Evolutionary conservation across 2,329 filamentous ascomycete genomes (phyloP), one percentile per base, ranked within the genome.

Genomic region (Hypoxylon sp.): DNA sequence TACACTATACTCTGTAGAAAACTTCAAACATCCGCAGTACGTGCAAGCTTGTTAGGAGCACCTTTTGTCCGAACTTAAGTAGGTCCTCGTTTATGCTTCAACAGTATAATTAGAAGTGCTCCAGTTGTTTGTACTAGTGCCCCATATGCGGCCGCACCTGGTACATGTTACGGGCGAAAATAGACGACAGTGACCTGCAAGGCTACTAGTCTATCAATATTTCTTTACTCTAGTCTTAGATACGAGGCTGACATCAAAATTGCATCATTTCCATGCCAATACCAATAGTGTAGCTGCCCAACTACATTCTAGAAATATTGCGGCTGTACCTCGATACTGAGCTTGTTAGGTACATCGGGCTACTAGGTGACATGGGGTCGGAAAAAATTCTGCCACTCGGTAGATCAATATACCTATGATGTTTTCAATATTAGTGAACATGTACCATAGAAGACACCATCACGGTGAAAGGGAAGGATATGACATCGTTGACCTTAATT

Each of bases 401-500:
- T 31, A 61, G 37, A 61, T 62, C 46, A 48, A 66, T 51, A 57
- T 42, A 20, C 48, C 35, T 35, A 67, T 22, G 30, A 53, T 42
- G 31, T 42, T 31, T 60, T 46, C 22, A 20, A 60, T 40, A 46
- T 37, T 31, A 8, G 27, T 49, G 31, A 40, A 33, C 6, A 22
- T 30, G 46, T 48, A 61, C 10, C 6, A 46, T n/a, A 57, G 33
- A 25, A 57, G 31, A 65, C 65, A 51, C 61, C 66, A 64, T 59
- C 48, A 60, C 54, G 65, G 64, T 51, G 37, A 54, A 61, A 57
- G 51, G 59, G 44, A 55, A 56, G 48, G 44, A 46, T 33, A 64
- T 67, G 44, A 59, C 31, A 68, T 61, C 54, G 57, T 55, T 57
- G 55, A 54, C 56, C 27, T 49, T 68, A 70, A 70, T 66, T 68